These are phyloP conservation scores for Yarrowia sp. DNA, from an alignment of 805 yeast species.

Conservation along the genomic window DNA sequence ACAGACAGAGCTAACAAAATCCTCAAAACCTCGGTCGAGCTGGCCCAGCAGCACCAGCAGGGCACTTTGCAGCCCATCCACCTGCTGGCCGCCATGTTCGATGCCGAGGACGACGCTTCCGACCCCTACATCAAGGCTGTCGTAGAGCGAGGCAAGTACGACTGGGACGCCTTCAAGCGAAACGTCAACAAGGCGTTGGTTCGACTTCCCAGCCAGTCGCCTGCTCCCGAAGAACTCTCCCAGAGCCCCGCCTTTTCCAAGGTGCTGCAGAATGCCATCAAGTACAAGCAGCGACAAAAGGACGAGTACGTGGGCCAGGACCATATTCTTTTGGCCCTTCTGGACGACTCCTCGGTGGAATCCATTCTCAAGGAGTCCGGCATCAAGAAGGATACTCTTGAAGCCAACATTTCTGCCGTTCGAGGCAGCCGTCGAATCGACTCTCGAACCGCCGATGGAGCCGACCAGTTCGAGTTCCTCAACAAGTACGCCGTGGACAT, in stretches of 20 bases:
- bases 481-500: conserved; percentile 88
- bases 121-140: conserved; percentile 71
- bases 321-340: conserved; percentile 78
- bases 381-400: conserved; percentile 67
- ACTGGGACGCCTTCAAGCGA: conserved; percentile 77
- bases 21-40: conserved; percentile 70
- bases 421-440: conserved; percentile 93
- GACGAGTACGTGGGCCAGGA: conserved; percentile 93
- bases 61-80: conserved; percentile 86
- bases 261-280: conserved; percentile 68
- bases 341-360: conserved; percentile 74
- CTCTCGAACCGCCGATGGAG: conserved; percentile 89
- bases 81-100: conserved; percentile 84
- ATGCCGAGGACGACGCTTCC: conserved; percentile 55
- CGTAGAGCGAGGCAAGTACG: conserved; percentile 81
- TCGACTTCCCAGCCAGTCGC: conserved; percentile 80
- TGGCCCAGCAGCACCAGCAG: conserved; percentile 83
- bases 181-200: conserved; percentile 78
- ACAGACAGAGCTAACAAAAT: conserved; percentile 91
- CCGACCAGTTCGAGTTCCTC: conserved; percentile 77
- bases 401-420: conserved; percentile 71
- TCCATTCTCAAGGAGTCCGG: conserved; percentile 68
- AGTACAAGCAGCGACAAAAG: conserved; percentile 81
- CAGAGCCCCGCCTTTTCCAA: conserved; percentile 76
- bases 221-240: conserved; percentile 79